Percentiles rank a stretch among this genome's conserved stretches.
Conservation (phyloP, 1,284 basidiomycete genomes). For the Pseudozyma hubeiensis region DNA sequence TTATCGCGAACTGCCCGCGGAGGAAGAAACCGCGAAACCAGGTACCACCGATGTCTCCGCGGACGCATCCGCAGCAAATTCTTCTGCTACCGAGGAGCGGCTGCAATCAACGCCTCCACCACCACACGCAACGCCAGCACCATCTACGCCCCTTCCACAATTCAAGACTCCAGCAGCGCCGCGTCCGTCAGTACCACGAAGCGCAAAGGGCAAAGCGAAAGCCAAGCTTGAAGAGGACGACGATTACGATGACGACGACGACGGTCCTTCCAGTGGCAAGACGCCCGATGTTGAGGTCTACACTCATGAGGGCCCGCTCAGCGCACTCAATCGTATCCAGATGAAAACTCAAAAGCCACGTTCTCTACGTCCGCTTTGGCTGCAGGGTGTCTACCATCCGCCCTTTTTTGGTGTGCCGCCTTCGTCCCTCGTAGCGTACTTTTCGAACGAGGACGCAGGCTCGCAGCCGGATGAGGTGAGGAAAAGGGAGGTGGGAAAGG, state of each 20-base stretch:
- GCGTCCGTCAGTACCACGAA: neutral
- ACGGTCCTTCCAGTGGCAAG: constrained; percentile 11
- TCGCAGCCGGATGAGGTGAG: constrained; percentile 3
- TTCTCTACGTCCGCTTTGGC: constrained; percentile 27
- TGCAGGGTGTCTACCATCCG: constrained; percentile 27
- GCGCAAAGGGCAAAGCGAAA: constrained; percentile 10
- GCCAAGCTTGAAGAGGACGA: neutral
- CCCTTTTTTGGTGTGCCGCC: constrained; percentile 30
- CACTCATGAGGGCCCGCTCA: constrained; percentile 15
- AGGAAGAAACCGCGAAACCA: neutral
- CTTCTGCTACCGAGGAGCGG: too few relatives aligned
- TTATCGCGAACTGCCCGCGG: neutral
- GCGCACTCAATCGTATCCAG: constrained; percentile 10
- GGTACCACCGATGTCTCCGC: neutral
- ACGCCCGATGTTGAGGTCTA: constrained; percentile 21
- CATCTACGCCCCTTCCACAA: neutral
- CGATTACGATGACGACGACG: constrained; percentile 15
- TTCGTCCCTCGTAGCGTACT: neutral
- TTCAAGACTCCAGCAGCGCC: neutral
- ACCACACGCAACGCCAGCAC: neutral
- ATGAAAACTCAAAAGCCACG: constrained; percentile 22
- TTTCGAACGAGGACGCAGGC: constrained; percentile 5
- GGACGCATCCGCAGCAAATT: too few relatives aligned
- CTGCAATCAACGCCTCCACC: too few relatives aligned
- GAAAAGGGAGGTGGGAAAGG: neutral